Evolutionary conservation across 495 filamentous ascomycete genomes (phyloP).

Genomic region (Articulospora tetracladia): DNA sequence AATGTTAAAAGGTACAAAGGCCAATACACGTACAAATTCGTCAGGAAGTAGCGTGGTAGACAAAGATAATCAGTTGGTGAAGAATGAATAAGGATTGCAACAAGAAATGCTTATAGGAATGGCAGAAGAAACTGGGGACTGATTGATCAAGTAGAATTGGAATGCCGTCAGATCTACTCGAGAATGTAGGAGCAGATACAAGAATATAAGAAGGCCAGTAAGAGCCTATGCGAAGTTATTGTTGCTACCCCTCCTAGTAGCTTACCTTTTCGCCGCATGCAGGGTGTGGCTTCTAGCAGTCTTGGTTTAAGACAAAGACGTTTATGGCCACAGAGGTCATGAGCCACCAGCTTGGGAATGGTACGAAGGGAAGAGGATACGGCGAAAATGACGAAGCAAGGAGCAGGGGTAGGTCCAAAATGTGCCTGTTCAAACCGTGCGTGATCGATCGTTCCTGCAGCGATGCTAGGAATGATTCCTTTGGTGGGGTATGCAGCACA

Average conservation of each 20-base stretch:
- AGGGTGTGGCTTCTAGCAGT: background rate
- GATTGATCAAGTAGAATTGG: conserved; percentile 37
- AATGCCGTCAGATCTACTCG: conserved; percentile 38
- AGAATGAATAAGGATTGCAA: conserved; percentile 35
- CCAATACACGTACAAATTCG: conserved; percentile 11
- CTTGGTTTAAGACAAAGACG: background rate
- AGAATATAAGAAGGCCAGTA: conserved; percentile 21
- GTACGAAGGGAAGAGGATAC: conserved; percentile 7
- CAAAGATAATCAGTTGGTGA: conserved; percentile 14
- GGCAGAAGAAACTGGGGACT: conserved; percentile 37
- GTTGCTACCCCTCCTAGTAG: background rate
- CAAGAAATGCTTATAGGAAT: conserved; percentile 49
- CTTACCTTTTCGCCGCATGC: background rate
- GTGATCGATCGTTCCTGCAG: conserved; percentile 6
- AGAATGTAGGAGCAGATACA: conserved; percentile 27
- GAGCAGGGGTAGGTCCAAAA: background rate
- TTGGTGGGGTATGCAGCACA: conserved; percentile 17
- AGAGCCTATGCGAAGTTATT: background rate
- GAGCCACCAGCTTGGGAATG: background rate
- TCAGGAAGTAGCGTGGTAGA: background rate
- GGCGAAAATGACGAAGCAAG: conserved; percentile 17
- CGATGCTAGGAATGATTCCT: conserved; percentile 21
- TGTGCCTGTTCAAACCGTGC: background rate
- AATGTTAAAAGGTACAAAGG: conserved; percentile 18
- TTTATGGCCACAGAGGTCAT: background rate